Percentiles rank a stretch among this genome's conserved stretches.
Evolutionary conservation across 2,329 filamentous ascomycete genomes (phyloP).

Genomic region (Elsinoe arachidis): DNA sequence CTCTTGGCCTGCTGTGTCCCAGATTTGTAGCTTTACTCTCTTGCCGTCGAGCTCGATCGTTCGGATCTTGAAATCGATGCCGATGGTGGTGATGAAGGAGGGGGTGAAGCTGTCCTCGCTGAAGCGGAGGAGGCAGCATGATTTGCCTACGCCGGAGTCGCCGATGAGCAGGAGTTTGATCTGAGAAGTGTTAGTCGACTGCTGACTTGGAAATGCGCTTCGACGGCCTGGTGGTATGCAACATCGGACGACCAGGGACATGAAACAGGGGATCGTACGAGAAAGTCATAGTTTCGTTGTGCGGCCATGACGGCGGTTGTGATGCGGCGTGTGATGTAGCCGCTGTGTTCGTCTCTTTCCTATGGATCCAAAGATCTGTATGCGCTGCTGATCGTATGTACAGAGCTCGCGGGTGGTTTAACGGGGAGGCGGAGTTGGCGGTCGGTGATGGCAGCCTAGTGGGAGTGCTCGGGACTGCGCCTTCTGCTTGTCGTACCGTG

Average conservation of each 20-base stretch:
- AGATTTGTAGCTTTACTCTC: conserved; percentile 98
- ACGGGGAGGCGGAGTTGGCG: neutral
- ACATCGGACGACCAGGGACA: neutral
- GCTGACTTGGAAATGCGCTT: too few species aligned
- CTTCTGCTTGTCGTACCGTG: neutral
- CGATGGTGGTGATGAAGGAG: conserved; percentile 97
- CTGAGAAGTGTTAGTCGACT: conserved; percentile 37
- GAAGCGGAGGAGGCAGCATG: conserved; percentile 91
- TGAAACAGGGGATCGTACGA: conserved; percentile 52
- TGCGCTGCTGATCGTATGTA: neutral
- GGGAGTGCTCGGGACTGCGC: neutral
- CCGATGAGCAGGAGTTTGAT: conserved; percentile 96
- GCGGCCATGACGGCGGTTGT: conserved; percentile 61
- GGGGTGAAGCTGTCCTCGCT: conserved; percentile 97
- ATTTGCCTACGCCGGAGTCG: conserved; percentile 94
- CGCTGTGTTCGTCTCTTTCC: neutral
- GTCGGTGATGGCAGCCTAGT: conserved; percentile 6
- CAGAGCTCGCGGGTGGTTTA: neutral
- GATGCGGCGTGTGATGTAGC: neutral
- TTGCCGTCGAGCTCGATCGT: conserved; percentile 99
- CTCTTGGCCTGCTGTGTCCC: conserved; percentile 98
- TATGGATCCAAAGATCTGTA: neutral
- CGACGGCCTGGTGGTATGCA: neutral
- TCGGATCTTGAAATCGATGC: conserved; percentile 99
- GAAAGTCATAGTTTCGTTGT: conserved; percentile 98